Conservation (phyloP, 805 yeast species). For the Citeromyces nyonsensis region DNA sequence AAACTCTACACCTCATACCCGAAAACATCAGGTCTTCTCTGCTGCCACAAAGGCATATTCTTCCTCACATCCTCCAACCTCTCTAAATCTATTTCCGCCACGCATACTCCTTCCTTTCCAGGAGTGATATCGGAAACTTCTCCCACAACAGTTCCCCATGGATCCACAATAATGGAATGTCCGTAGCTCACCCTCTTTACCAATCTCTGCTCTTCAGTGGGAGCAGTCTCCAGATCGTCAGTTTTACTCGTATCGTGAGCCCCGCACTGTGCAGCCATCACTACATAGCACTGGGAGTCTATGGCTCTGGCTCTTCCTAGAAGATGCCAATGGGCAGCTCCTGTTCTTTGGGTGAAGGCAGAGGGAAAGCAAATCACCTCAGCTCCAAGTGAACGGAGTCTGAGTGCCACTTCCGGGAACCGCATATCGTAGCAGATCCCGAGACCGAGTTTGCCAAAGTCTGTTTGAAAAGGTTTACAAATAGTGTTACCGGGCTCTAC, state of each 20-base stretch:
- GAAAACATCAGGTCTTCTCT: conserved; percentile 50
- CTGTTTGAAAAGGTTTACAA: conserved; percentile 37
- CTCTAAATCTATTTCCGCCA: conserved; percentile 53
- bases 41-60: conserved; percentile 69
- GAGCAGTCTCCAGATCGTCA: conserved; percentile 15
- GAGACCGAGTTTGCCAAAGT: conserved; percentile 51
- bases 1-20: no score
- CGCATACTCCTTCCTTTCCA: conserved; percentile 23
- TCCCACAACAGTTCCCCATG: conserved; percentile 75
- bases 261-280: conserved; percentile 86
- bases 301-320: conserved; percentile 77
- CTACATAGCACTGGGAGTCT: conserved; percentile 74
- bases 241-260: conserved; percentile 40
- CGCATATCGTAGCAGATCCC: conserved; percentile 81
- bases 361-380: conserved; percentile 71
- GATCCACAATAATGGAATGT: conserved; percentile 74
- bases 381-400: conserved; percentile 57
- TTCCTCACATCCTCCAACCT: conserved; percentile 32
- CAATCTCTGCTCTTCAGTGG: conserved; percentile 11
- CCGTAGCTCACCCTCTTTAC: conserved; percentile 66
- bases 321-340: conserved; percentile 79
- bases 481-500: conserved; percentile 65
- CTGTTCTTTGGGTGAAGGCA: conserved; percentile 87
- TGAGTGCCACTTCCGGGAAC: conserved; percentile 66
- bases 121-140: conserved; percentile 27